Percentiles rank a stretch among this genome's conserved stretches.
These are phyloP conservation scores for Cercospora citrullina DNA, from an alignment of 2,329 filamentous ascomycete genomes.

Conservation along the genomic window DNA sequence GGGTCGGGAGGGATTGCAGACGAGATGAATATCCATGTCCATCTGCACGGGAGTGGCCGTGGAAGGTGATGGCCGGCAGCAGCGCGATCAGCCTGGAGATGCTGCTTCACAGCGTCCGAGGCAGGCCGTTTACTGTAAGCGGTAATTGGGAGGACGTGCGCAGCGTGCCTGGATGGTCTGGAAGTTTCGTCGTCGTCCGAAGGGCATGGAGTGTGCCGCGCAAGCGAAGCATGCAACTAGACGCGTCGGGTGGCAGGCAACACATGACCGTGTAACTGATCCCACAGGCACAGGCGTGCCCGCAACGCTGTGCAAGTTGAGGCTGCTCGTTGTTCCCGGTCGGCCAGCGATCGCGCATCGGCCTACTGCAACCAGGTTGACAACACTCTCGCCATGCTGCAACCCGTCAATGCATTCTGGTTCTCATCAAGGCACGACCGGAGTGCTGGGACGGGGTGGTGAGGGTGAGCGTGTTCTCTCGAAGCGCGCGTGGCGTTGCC, in stretches of 20 bases:
- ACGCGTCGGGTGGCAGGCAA: conserved; percentile 1
- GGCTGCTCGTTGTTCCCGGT: background rate
- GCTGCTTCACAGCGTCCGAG: background rate
- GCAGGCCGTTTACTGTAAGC: background rate
- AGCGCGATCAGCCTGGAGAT: conserved; percentile 22
- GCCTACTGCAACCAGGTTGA: conserved; percentile 6
- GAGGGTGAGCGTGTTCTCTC: background rate
- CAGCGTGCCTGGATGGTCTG: conserved; percentile 13
- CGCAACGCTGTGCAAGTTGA: conserved; percentile 14
- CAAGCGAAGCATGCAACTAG: conserved; percentile 10
- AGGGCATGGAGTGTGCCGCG: conserved; percentile 1
- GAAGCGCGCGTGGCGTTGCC: conserved; percentile 8
- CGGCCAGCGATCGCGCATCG: background rate
- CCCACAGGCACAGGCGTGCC: background rate
- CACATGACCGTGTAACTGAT: background rate
- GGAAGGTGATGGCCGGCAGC: conserved; percentile 16
- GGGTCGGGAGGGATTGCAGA: conserved; percentile 22
- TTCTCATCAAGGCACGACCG: background rate
- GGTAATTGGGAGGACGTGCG: background rate
- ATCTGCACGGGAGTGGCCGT: conserved; percentile 23
- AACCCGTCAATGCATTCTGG: background rate
- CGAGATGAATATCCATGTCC: conserved; percentile 16
- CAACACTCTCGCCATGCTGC: background rate
- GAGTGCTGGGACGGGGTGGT: background rate
- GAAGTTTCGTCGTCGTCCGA: conserved; percentile 15